Evolutionary conservation across 2,329 filamentous ascomycete genomes (phyloP).

Genomic region (Claviceps citrina): DNA sequence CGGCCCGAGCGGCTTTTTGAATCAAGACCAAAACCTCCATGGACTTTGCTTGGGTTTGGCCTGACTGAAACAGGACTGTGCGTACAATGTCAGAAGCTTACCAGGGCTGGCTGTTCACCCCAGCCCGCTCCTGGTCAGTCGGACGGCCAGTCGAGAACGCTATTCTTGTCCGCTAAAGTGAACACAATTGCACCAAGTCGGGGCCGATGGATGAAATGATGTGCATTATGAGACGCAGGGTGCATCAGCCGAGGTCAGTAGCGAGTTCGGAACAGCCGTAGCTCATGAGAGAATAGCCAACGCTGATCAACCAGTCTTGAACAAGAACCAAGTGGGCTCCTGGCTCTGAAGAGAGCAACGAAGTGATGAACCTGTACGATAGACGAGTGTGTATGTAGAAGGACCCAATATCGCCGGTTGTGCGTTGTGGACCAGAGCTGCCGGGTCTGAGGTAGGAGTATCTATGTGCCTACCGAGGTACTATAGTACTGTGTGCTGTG

Average conservation of each 20-base stretch:
- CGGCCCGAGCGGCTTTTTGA: constrained; percentile 9
- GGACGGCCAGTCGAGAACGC: not conserved
- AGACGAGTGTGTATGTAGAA: not conserved
- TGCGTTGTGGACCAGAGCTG: too few relatives aligned
- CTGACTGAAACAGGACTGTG: constrained; percentile 11
- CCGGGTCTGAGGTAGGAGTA: too few relatives aligned
- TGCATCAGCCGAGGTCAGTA: constrained; percentile 8
- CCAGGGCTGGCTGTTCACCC: constrained; percentile 2
- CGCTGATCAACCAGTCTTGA: too few relatives aligned
- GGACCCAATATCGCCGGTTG: too few relatives aligned
- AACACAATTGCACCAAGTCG: not conserved
- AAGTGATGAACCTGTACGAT: too few relatives aligned
- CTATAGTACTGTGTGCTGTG: too few relatives aligned
- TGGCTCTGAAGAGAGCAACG: too few relatives aligned
- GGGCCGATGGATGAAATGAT: constrained; percentile 2
- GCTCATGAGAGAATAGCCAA: too few relatives aligned
- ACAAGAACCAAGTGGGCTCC: too few relatives aligned
- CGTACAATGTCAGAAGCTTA: constrained; percentile 4
- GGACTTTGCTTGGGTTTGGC: constrained; percentile 2
- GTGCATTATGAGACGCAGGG: constrained; percentile 9
- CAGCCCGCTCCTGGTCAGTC: constrained; percentile 2
- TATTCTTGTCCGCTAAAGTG: constrained; percentile 2
- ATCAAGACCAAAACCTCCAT: constrained; percentile 5
- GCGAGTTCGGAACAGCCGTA: constrained; percentile 3
- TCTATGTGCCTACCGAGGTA: too few relatives aligned